These are phyloP conservation scores for Deakozyma indianensis DNA, from an alignment of 805 yeast species.

Conservation along the genomic window DNA sequence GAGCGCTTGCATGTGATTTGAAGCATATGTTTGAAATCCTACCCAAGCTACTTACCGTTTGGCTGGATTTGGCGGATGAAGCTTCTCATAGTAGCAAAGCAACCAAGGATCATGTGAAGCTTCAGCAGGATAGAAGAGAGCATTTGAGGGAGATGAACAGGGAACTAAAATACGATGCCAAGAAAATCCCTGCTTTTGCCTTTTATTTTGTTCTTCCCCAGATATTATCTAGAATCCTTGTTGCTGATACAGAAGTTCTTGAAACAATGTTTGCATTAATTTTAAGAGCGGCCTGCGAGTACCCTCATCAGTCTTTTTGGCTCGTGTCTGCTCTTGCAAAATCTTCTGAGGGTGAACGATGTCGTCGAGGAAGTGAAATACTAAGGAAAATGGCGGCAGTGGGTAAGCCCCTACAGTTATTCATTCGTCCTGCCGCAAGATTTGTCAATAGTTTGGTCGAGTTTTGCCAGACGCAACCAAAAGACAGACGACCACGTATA, in stretches of 20 bases:
- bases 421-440: not conserved
- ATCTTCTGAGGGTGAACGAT: not conserved
- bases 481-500: not conserved
- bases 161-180: slow-evolving; percentile 3
- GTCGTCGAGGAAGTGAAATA: not conserved
- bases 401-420: not conserved
- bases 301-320: slow-evolving; percentile 1
- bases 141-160: slow-evolving; percentile 22
- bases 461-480: not conserved
- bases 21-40: slow-evolving; percentile 65
- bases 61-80: slow-evolving; percentile 54
- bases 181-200: slow-evolving; percentile 34
- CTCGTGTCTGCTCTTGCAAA: not conserved
- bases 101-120: not conserved
- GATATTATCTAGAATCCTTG: slow-evolving; percentile 54
- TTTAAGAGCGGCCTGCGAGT: not conserved
- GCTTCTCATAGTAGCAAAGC: not conserved
- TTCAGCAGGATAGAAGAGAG: not conserved
- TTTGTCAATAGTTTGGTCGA: not conserved
- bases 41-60: slow-evolving; percentile 57
- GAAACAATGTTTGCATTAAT: not conserved
- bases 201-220: slow-evolving; percentile 87
- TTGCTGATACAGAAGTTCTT: not conserved
- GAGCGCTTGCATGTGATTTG: slow-evolving; percentile 47
- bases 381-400: not conserved